Conservation (phyloP, 345 rosid genomes). For the Toxicodendron radicans region DNA sequence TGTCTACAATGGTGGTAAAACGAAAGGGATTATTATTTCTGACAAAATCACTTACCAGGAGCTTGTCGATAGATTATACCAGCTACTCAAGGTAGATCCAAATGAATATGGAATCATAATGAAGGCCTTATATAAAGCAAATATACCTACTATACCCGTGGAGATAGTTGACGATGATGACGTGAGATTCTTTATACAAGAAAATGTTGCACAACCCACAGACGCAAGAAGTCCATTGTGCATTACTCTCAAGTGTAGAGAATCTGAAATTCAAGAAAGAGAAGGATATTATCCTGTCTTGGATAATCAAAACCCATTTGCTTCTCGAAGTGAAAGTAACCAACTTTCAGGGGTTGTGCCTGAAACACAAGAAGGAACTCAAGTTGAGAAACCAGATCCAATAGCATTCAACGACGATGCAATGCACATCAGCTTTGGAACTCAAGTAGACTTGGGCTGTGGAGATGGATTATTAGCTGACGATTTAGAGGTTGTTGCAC, state of each 20-base stretch:
- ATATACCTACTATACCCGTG: constrained; percentile 10
- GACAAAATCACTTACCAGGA: background rate
- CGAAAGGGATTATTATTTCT: background rate
- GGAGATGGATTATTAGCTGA: background rate
- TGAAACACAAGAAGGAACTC: background rate
- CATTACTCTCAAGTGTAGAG: background rate
- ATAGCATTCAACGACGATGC: background rate
- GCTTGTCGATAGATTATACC: constrained; percentile 2
- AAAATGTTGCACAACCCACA: constrained; percentile 2
- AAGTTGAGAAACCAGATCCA: background rate
- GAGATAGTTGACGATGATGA: constrained; percentile 14
- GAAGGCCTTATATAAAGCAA: constrained; percentile 13
- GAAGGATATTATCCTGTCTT: background rate
- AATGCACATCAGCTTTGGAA: background rate
- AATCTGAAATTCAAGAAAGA: background rate
- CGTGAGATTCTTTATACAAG: constrained; percentile 14
- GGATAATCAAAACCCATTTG: background rate
- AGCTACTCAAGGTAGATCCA: background rate
- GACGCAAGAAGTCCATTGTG: constrained; percentile 13
- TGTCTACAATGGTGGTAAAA: constrained; percentile 13
- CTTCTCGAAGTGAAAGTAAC: constrained; percentile 12
- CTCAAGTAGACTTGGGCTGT: background rate
- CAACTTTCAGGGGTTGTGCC: background rate
- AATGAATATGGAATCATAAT: constrained; percentile 3
- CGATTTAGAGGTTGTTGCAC: background rate